These are phyloP conservation scores for Gossypium sturtianum DNA, from an alignment of 345 rosid species.

Conservation along the genomic window DNA sequence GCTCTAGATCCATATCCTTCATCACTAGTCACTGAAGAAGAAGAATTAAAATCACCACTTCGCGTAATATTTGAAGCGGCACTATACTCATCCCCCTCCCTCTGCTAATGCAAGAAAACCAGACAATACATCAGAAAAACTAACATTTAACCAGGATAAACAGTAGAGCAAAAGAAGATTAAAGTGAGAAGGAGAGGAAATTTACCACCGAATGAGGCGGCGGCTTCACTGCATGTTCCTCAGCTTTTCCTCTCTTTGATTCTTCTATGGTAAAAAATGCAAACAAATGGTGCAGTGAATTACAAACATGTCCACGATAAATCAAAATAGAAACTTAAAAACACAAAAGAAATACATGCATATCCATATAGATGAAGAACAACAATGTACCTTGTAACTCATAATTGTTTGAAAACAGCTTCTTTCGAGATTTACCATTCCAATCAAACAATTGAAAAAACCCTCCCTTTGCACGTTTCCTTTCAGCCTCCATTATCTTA, in stretches of 20 bases:
- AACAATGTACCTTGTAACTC: constrained; percentile 39
- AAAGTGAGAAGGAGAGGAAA: neutral
- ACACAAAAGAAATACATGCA: neutral
- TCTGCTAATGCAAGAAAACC: constrained; percentile 26
- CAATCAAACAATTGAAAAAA: constrained; percentile 74
- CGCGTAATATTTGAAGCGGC: constrained; percentile 34
- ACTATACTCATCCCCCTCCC: constrained; percentile 39
- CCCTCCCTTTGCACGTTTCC: constrained; percentile 63
- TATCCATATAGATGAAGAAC: neutral
- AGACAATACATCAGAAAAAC: constrained; percentile 16
- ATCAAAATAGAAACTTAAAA: neutral
- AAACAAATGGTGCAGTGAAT: neutral
- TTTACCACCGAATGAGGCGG: constrained; percentile 39
- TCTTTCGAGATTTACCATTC: constrained; percentile 84
- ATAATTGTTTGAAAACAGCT: constrained; percentile 44
- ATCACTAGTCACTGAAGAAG: constrained; percentile 66
- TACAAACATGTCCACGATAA: neutral
- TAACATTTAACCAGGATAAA: neutral
- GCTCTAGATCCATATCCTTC: constrained; percentile 57
- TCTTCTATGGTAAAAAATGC: constrained; percentile 29
- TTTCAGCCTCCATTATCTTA: constrained; percentile 59
- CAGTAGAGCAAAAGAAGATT: neutral
- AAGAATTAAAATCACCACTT: constrained; percentile 48
- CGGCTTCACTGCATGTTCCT: constrained; percentile 22
- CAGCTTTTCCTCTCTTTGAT: constrained; percentile 38